Evolutionary conservation across 192 early-diverging fungal genomes (phyloP).

Genomic region (Gamsiella multidivaricata): DNA sequence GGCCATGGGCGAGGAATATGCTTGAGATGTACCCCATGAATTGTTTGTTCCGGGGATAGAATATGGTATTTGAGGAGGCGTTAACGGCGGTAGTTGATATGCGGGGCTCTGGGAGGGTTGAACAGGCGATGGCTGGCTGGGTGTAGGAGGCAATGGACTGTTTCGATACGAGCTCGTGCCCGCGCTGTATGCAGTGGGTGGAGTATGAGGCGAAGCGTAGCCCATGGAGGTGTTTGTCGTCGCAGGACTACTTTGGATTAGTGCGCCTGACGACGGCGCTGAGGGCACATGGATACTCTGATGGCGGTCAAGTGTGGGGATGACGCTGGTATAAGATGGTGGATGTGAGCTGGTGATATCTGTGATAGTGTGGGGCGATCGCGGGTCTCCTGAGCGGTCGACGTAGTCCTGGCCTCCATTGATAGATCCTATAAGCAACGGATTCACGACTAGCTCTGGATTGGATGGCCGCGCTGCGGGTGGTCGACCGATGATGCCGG

Average conservation of each 20-base stretch:
- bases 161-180: constrained; percentile 3
- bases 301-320: background rate
- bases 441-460: background rate
- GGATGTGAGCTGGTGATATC: background rate
- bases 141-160: constrained; percentile 14
- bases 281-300: background rate
- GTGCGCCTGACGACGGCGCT: background rate
- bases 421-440: background rate
- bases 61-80: background rate
- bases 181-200: background rate
- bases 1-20: background rate
- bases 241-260: background rate
- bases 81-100: background rate
- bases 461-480: background rate
- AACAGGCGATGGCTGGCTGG: background rate
- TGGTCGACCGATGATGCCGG: background rate
- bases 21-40: too few relatives aligned
- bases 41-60: background rate
- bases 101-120: background rate
- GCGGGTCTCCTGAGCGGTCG: background rate
- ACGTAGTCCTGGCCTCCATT: background rate
- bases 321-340: constrained; percentile 12
- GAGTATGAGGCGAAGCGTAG: constrained; percentile 4
- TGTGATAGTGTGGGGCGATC: background rate
- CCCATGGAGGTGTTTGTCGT: background rate